Conservation (phyloP, 2,329 filamentous ascomycete genomes). For the Aspergillus felis region DNA sequence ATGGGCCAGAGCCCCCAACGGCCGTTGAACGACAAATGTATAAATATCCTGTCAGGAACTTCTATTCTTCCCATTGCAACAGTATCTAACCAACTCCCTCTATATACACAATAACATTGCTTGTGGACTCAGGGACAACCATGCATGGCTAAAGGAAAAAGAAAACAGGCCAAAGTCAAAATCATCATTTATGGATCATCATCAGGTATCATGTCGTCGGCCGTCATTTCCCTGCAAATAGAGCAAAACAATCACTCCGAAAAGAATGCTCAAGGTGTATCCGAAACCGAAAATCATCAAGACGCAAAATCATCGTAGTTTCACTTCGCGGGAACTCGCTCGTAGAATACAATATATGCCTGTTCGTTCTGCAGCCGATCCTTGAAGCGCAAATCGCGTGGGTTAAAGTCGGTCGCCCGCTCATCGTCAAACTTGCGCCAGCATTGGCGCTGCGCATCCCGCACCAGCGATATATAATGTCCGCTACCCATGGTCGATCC, state of each 20-base stretch:
- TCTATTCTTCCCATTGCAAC: background rate
- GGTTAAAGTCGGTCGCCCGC: slow-evolving; percentile 54
- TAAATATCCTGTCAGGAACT: background rate
- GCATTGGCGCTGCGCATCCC: slow-evolving; percentile 53
- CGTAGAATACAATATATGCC: slow-evolving; percentile 64
- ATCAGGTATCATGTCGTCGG: background rate
- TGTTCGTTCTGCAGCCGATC: slow-evolving; percentile 58
- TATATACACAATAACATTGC: background rate
- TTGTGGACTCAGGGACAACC: background rate
- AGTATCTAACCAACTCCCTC: background rate
- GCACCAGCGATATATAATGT: slow-evolving; percentile 74
- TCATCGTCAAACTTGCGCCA: slow-evolving; percentile 63
- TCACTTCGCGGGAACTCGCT: slow-evolving; percentile 45
- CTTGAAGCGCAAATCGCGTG: slow-evolving; percentile 45
- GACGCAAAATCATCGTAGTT: slow-evolving; percentile 4
- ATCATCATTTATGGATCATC: slow-evolving; percentile 3
- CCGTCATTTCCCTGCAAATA: background rate
- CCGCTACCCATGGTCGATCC: slow-evolving; percentile 66
- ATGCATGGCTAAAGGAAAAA: background rate
- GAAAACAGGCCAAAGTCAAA: background rate
- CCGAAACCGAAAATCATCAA: slow-evolving; percentile 1
- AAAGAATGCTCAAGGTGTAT: background rate
- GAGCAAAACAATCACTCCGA: background rate
- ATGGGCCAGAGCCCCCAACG: too few relatives aligned
- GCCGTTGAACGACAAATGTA: background rate